Percentiles rank a stretch among this genome's conserved stretches.
Evolutionary conservation across 768 basidiomycete genomes (phyloP).

Genomic region (Amanita muscaria): DNA sequence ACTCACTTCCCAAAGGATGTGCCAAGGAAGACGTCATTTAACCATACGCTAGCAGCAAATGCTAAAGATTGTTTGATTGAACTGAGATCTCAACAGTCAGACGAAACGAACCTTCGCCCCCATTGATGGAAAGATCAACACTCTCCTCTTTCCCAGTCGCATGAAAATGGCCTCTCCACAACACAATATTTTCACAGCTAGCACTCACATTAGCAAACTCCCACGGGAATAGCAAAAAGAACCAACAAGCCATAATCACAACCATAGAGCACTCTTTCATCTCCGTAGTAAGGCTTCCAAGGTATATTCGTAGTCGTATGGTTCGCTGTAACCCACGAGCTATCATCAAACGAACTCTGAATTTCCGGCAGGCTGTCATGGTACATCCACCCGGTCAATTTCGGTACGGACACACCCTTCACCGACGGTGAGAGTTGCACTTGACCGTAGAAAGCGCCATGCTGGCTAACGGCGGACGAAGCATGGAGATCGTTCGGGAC

Average conservation of each 20-base stretch:
- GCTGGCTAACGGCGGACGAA: constrained; percentile 22
- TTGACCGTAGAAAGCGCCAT: constrained; percentile 42
- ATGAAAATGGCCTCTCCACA: constrained; percentile 78
- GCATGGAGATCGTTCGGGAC: constrained; percentile 26
- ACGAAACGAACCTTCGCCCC: constrained; percentile 51
- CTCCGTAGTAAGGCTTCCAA: constrained; percentile 59
- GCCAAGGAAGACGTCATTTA: constrained; percentile 62
- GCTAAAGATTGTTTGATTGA: constrained; percentile 29
- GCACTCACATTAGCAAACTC: constrained; percentile 5
- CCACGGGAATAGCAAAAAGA: not conserved
- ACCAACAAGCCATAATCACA: constrained; percentile 83
- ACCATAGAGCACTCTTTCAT: constrained; percentile 72
- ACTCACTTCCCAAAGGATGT: constrained; percentile 71
- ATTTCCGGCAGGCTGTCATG: constrained; percentile 72
- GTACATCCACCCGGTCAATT: constrained; percentile 63
- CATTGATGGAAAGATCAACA: constrained; percentile 72
- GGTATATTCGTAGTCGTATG: constrained; percentile 71
- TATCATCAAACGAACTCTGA: constrained; percentile 46
- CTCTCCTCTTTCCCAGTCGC: constrained; percentile 51
- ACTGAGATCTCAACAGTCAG: not conserved
- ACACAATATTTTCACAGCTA: constrained; percentile 75
- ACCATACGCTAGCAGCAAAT: constrained; percentile 78
- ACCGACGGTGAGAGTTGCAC: constrained; percentile 27
- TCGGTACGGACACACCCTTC: constrained; percentile 33
- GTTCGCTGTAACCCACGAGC: constrained; percentile 55